These are phyloP conservation scores for Prinsepia uniflora DNA, from an alignment of 306 rosid genomes.

Conservation along the genomic window DNA sequence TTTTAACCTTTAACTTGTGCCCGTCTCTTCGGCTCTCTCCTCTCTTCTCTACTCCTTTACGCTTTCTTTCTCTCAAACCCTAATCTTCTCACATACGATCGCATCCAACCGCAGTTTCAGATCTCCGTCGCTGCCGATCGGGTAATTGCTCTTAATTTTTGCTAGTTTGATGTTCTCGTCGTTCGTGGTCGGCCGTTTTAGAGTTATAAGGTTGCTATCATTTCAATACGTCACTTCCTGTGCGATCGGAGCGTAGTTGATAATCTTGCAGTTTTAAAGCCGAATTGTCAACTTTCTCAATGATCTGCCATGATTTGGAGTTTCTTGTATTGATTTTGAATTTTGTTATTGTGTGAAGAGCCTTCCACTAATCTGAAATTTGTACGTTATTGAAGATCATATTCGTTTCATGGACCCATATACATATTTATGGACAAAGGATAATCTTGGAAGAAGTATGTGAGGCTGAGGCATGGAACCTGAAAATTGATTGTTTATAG, in stretches of 20 bases:
- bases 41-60: not conserved
- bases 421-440: not conserved
- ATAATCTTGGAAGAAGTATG: not conserved
- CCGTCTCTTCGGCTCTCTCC: not conserved
- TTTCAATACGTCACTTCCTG: constrained; percentile 10
- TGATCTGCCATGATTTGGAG: not conserved
- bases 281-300: not conserved
- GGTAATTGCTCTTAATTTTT: constrained; percentile 27
- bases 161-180: not conserved
- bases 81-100: constrained; percentile 9
- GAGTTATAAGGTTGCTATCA: not conserved
- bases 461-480: not conserved
- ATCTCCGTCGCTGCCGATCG: constrained; percentile 31
- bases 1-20: not conserved
- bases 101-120: constrained; percentile 10
- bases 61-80: constrained; percentile 33
- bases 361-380: not conserved
- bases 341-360: not conserved
- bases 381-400: not conserved
- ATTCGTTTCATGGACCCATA: not conserved
- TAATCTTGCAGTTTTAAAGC: not conserved
- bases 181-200: not conserved
- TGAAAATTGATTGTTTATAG: not conserved
- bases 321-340: not conserved
- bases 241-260: constrained; percentile 3